Evolutionary conservation across 352 stramenopile species (phyloP).

Genomic region (Phytophthora fragariae): DNA sequence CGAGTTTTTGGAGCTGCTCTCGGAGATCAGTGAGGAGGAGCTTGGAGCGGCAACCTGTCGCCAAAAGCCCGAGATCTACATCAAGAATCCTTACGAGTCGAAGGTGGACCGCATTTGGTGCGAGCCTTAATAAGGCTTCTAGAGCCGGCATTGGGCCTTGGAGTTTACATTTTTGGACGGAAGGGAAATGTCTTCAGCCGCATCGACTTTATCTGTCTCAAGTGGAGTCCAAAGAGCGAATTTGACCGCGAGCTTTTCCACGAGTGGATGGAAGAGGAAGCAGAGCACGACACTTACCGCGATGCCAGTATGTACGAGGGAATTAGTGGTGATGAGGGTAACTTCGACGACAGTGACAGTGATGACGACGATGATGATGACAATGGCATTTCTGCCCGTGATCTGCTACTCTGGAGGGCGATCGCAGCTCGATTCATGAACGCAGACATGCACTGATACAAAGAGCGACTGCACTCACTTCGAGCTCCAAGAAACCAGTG

Average conservation of each 20-base stretch:
- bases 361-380: neutral
- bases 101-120: neutral
- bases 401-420: conserved; percentile 4
- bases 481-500: too few species aligned
- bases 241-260: neutral
- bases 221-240: neutral
- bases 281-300: conserved; percentile 5
- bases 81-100: neutral
- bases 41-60: neutral
- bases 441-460: neutral
- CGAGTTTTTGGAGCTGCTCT: neutral
- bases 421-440: conserved; percentile 1
- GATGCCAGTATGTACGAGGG: conserved; percentile 1
- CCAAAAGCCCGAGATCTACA: neutral
- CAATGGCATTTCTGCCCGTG: neutral
- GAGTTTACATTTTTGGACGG: neutral
- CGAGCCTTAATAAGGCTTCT: too few species aligned
- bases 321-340: neutral
- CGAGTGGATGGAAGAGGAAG: conserved; percentile 8
- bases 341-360: neutral
- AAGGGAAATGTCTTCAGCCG: neutral
- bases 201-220: conserved; percentile 3
- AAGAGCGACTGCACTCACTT: too few species aligned
- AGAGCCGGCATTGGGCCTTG: neutral
- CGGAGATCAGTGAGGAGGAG: neutral